Conservation (phyloP, 192 early-diverging fungal genomes). For the Rhizophlyctis rosea region DNA sequence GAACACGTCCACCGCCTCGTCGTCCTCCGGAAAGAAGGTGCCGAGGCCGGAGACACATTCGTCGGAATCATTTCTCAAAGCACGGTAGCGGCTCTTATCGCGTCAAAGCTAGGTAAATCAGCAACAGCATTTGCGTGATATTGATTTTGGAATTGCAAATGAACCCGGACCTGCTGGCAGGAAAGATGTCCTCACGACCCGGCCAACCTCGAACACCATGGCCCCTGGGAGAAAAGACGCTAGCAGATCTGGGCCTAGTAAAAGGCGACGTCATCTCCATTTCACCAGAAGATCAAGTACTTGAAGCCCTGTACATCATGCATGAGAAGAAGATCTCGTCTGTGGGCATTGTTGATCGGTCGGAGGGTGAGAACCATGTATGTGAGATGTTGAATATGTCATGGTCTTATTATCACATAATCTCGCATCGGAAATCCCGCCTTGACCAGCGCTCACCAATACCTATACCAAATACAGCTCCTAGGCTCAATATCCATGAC, state of each 20-base stretch:
- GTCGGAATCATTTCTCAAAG: constrained; percentile 46
- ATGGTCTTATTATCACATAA: neutral
- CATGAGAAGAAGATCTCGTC: constrained; percentile 41
- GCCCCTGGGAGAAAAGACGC: constrained; percentile 32
- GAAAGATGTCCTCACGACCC: constrained; percentile 1
- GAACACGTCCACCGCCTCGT: constrained; percentile 41
- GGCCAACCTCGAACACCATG: constrained; percentile 13
- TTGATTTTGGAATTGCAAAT: too few species aligned
- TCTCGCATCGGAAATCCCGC: neutral
- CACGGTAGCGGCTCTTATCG: constrained; percentile 35
- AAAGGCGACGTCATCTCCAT: constrained; percentile 34
- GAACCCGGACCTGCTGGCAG: constrained; percentile 9
- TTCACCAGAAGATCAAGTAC: constrained; percentile 28
- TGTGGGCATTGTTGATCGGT: constrained; percentile 46
- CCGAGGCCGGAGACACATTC: constrained; percentile 23
- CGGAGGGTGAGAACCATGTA: constrained; percentile 7
- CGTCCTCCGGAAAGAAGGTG: constrained; percentile 33
- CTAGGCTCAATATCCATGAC: constrained; percentile 40
- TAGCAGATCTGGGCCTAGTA: constrained; percentile 43
- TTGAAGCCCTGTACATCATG: constrained; percentile 52
- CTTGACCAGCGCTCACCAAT: neutral
- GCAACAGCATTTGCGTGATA: too few species aligned
- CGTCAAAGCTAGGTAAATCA: constrained; percentile 40
- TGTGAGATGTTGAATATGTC: constrained; percentile 1
- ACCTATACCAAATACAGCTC: constrained; percentile 12